phyloP scores from a whole-genome alignment of 1,284 basidiomycete genomes.

The Sporisorium sorghi region DNA sequence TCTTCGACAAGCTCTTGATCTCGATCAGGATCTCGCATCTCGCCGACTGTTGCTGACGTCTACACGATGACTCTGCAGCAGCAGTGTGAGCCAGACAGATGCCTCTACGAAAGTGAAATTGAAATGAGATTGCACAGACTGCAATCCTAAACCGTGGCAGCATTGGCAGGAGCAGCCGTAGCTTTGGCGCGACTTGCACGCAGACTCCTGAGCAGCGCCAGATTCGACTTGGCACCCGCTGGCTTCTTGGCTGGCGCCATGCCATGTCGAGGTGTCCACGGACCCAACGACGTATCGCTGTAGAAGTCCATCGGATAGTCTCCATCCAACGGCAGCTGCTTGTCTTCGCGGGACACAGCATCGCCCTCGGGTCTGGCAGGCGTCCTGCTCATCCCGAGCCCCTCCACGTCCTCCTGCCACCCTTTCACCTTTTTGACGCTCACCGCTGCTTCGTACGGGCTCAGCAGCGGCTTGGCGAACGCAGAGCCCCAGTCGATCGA shows the following conservation, averaged over 20 bases:
- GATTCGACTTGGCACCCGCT: constrained; percentile 46
- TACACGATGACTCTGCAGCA: background rate
- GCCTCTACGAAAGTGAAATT: no score
- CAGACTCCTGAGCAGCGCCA: constrained; percentile 53
- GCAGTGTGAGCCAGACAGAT: background rate
- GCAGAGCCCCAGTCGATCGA: constrained; percentile 93
- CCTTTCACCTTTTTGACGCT: constrained; percentile 79
- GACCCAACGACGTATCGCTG: constrained; percentile 76
- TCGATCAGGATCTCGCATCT: no score
- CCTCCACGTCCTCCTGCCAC: constrained; percentile 72
- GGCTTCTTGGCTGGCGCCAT: constrained; percentile 57
- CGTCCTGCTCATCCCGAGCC: constrained; percentile 69
- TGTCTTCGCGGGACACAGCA: constrained; percentile 22
- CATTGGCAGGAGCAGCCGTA: constrained; percentile 10
- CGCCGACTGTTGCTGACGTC: background rate
- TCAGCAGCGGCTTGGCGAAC: constrained; percentile 87
- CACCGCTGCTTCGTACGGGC: constrained; percentile 92
- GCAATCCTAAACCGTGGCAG: constrained; percentile 3
- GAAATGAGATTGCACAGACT: background rate
- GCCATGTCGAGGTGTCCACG: constrained; percentile 71
- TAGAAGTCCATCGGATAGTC: constrained; percentile 98
- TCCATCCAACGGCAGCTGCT: constrained; percentile 67
- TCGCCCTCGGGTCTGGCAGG: constrained; percentile 32
- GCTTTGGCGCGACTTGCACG: constrained; percentile 29
- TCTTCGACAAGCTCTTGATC: no score